Evolutionary conservation across 2,329 filamentous ascomycete species (phyloP), one percentile per base, ranked within the genome.

Genomic region (Talaromyces verruculosus): DNA sequence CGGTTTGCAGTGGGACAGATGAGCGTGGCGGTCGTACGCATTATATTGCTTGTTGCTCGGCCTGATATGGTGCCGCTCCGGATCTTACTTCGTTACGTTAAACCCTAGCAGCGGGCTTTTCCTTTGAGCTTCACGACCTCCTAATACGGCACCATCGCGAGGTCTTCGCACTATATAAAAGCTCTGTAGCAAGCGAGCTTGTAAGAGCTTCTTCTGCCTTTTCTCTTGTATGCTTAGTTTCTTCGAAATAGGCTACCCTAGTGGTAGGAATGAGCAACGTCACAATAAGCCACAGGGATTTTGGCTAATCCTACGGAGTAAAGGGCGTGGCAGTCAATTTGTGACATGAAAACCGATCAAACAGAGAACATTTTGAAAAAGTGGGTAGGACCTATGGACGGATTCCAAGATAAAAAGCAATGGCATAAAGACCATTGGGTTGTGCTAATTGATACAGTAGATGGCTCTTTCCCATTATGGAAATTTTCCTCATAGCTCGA

Each of bases 401-500:
- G 7, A 53, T n/a, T 25, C 28, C 28, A 33, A 53, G 28, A 53
- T 53, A n/a, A 8, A 53, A 30, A n/a, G 49, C 15, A n/a, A 30
- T 53, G 49, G 15, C 28, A 53, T 53, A n/a, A 53, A 53, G 7
- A 6, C 49, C 7, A n/a, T 33, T 30, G 49, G 25, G 49, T 53
- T 53, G 15, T 33, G 25, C 49, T 53, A 53, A 33, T 33, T 33
- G 15, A 35, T 55, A 55, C 17, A 55, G 28, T 55, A 55, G 28
- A 33, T 35, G 51, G 51, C 28, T n/a, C 28, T 55, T 55, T 55
- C 8, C 51, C 17, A 19, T 55, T 19, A 55, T 35, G 19, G 17
- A 55, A 55, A 8, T 35, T 33, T 11, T 55, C 15, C 51, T 59
- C 37, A 59, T 11, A 64, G 37, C 35, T 57, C 17, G 35, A 65